Base-by-base conservation (phyloP, 345 rosid genomes). In the Salix dunnii region DNA sequence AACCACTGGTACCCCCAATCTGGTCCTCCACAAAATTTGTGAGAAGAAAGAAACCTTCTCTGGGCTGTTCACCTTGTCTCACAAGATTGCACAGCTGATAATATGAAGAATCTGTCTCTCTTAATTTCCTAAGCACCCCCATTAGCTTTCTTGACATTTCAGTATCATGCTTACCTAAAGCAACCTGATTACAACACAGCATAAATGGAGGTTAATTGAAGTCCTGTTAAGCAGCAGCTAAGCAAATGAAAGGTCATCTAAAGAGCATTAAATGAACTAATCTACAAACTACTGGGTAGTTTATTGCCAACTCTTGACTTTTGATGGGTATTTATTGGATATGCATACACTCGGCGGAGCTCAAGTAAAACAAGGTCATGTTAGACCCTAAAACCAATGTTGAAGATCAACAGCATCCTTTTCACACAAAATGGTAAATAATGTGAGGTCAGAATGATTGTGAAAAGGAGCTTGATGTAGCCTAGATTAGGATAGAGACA, bases 31-130 rank as follows among this genome's bases (percentile, higher is more conserved):
- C 79, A 71, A 96, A 94, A 84, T 91, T 90, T 58, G 88, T 77
- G 63, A 92, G 97, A 31, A 96, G 89, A 80, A 92, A 84, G 76
- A 85, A 86, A 43, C 96, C 99, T 88, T 96, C 98, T 81, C 97
- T 88, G 42, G 98, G 98, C 82, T 96, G 99, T 73, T 96, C 98
- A 74, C 99, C 98, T 89, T 96, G 98, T 67, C 99, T 90, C 21
- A 94, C 94, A 63, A 94, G 94, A 76, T 86, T 82, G 71, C 94
- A 81, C 72, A 88, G 81, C 79, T 88, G 97, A 80, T 94, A 84
- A 81, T 90, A 92, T 2, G 97, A 91, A 69, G 78, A 88, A 76
- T 96, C 97, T 20, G 74, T 77, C 76, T 88, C 96, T 84, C 97
- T 87, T 74, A 94, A 71, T 79, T 88, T 90, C 86, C 89, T 88